Evolutionary conservation across 164 flowering plant genomes (phyloP), one percentile per base, ranked within the genome.

Genomic region (Chimonanthus salicifolius): DNA sequence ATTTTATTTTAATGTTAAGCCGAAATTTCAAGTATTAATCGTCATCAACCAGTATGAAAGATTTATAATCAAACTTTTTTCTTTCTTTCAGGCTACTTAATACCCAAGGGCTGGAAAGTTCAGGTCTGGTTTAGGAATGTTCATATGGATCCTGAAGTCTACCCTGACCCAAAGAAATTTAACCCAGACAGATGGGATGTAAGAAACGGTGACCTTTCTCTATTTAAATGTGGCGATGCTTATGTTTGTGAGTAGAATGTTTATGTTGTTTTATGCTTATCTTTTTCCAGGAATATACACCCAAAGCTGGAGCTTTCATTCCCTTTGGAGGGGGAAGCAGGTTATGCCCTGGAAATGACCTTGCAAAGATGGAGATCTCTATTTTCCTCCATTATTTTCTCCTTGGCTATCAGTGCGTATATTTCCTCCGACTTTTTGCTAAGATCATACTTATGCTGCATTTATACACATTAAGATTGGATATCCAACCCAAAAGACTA

Each of bases 151-250:
- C 84, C 93, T 15, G 87, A 90, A 78, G 85, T 80, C 45, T 90
- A 88, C 75, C 85, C 86, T 4, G 75, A 90, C 15, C 94, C 97
- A 3, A 83, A 71, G 69, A 74, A 86, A 54, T 93, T 90, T 49
- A 77, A 92, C 73, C 99, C 99, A 78, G 82, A 85, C 4, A 84
- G 98, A 89, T 93, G 99, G 99, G 96, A 91, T 76, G 99, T 95
- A 86, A 87, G 94, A 81, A 33, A 50, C 10, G 8, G 74, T 46
- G 20, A 6, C 62, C 9, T 9, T 4, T 47, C 4, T 50, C 3
- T 21, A 18, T 47, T 7, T 10, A 49, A 72, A 45, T 73, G 49
- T 45, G 46, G 47, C 21, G 18, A 20, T 33, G 15, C 48, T 15
- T 13, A 44, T 44, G 15, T n/a, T 10, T 45, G 4, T 66, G 68